Evolutionary conservation across 768 basidiomycete genomes (phyloP), one percentile per base, ranked within the genome.

Genomic region (Russula griseocarnosa): DNA sequence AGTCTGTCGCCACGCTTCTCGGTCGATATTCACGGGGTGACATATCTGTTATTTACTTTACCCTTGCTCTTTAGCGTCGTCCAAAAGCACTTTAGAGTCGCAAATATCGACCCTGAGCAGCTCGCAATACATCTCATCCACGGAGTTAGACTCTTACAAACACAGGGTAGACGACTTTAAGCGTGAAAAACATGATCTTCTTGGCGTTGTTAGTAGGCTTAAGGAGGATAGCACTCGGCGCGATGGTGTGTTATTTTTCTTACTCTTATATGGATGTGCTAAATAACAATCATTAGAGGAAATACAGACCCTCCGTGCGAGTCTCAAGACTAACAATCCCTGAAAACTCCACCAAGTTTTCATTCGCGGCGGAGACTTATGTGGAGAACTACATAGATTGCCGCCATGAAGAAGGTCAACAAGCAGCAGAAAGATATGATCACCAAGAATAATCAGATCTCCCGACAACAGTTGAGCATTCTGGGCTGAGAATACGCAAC

Each of bases 111-210:
- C 81, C 0, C 74, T 91, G 6, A 81, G 82, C 13, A 82, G 70
- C 42, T 83, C 86, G 0, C 83, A 87, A 50, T 79, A 83, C 13
- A 79, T 84, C 0, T 86, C 90, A 3, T 84, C 85, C 4, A 75
- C 79, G 1, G 88, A 88, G 71, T 73, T 84, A 9, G 85, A 85
- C 40, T 72, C 76, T 7, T 71, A 91, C 42, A 84, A 81, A 67
- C 81, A 75, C 60, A 83, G 84, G 44, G 75, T 88, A 5, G 86
- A 92, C 24, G 89, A 92, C 65, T 82, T 82, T 1, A 92, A 97
- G 67, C 82, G 90, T 59, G 95, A 97, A 79, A 97, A 97, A 75
- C 85, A 93, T 38, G 92, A 95, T 66, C 81, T 97, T 53, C 79
- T 95, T 49, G 84, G 83, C 32, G 88, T 94, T 50, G 84, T 94